These are phyloP conservation scores for Colletotrichum sojae DNA, from an alignment of 2,329 filamentous ascomycete genomes.

Conservation along the genomic window DNA sequence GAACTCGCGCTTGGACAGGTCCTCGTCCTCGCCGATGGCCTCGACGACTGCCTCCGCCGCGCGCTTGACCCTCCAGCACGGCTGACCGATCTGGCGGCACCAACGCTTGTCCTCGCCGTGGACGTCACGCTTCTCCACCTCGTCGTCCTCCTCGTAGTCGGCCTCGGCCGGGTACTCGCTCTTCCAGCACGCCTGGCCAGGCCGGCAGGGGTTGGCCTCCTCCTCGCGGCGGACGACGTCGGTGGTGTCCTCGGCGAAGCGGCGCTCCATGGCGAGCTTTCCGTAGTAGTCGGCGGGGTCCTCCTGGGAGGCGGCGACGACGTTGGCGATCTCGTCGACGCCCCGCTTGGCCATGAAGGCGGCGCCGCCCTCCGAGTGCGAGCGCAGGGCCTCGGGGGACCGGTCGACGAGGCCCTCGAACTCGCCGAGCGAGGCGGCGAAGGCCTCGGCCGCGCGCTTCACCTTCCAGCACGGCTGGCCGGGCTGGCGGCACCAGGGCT, in stretches of 20 bases:
- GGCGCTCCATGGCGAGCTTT: slow-evolving; percentile 47
- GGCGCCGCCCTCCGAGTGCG: slow-evolving; percentile 52
- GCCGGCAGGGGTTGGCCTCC: slow-evolving; percentile 48
- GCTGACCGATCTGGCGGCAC: slow-evolving; percentile 44
- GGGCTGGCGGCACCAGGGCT: slow-evolving; percentile 42
- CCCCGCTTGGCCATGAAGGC: slow-evolving; percentile 56
- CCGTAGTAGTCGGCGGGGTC: slow-evolving; percentile 51
- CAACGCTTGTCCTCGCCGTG: slow-evolving; percentile 43
- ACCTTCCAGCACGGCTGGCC: slow-evolving; percentile 45
- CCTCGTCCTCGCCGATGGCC: slow-evolving; percentile 43
- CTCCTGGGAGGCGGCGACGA: slow-evolving; percentile 50
- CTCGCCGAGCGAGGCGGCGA: slow-evolving; percentile 48
- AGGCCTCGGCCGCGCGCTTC: slow-evolving; percentile 56
- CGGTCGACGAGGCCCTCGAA: slow-evolving; percentile 46
- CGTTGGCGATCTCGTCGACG: slow-evolving; percentile 55
- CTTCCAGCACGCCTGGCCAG: slow-evolving; percentile 35
- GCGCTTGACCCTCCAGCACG: slow-evolving; percentile 26
- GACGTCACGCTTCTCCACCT: slow-evolving; percentile 3
- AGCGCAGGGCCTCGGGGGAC: slow-evolving; percentile 45
- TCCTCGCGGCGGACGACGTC: slow-evolving; percentile 29
- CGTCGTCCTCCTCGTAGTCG: slow-evolving; percentile 41
- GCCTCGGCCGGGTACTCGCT: slow-evolving; percentile 26
- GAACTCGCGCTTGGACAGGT: slow-evolving; percentile 50
- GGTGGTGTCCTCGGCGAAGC: slow-evolving; percentile 43
- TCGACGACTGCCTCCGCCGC: slow-evolving; percentile 42